A percentile compares a stretch with the other conserved stretches of the same genome.
These are phyloP conservation scores for Malassezia restricta DNA, from an alignment of 1,284 basidiomycete genomes.

Conservation along the genomic window DNA sequence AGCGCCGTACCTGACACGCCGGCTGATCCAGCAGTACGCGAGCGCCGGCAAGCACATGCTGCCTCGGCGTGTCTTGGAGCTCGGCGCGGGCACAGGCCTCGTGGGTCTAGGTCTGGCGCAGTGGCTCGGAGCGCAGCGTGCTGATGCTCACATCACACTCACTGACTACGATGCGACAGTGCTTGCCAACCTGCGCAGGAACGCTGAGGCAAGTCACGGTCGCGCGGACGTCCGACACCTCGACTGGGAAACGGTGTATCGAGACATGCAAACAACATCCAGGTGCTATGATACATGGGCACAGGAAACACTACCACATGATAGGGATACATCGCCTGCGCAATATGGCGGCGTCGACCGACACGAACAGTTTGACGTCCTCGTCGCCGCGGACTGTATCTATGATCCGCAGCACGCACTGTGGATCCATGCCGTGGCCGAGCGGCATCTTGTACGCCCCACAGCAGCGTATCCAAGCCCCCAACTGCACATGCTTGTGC, in stretches of 20 bases:
- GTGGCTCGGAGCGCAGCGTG: conserved; percentile 5
- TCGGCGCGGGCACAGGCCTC: conserved; percentile 40
- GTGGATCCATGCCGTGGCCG: conserved; percentile 35
- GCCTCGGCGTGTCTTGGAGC: conserved; percentile 25
- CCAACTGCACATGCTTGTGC: conserved; percentile 28
- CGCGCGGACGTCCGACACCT: conserved; percentile 16
- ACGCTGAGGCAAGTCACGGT: conserved; percentile 7
- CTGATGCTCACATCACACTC: conserved; percentile 12
- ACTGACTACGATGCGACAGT: conserved; percentile 37
- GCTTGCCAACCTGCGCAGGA: conserved; percentile 27
- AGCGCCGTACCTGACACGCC: conserved; percentile 27
- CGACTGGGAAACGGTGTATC: conserved; percentile 29
- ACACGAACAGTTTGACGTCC: conserved; percentile 19
- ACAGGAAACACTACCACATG: conserved; percentile 20
- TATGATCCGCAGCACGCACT: conserved; percentile 32
- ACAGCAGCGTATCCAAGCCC: background rate
- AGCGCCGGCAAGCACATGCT: background rate
- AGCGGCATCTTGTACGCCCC: conserved; percentile 13
- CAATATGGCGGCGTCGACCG: background rate
- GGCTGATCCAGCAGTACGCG: conserved; percentile 21
- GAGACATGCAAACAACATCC: background rate
- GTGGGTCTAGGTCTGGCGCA: conserved; percentile 25
- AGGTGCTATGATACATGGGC: conserved; percentile 15
- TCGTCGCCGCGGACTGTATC: conserved; percentile 38
- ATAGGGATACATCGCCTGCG: background rate